These are phyloP conservation scores for Piedraia hortae DNA, from an alignment of 2,329 filamentous ascomycete genomes.

Conservation along the genomic window DNA sequence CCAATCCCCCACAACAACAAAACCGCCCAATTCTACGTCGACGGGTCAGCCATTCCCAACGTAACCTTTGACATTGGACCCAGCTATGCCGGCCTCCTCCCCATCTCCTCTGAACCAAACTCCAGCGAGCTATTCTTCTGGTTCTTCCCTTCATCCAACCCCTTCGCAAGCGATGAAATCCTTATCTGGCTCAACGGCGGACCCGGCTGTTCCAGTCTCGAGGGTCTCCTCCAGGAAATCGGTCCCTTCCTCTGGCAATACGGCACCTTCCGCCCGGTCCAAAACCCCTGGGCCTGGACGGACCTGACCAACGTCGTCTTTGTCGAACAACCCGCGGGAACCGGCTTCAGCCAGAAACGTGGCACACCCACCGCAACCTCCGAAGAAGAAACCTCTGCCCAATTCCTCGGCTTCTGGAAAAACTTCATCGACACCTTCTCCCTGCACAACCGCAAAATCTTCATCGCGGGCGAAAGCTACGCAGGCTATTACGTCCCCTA, in stretches of 20 bases:
- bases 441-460: conserved; percentile 26
- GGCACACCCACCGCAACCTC: conserved; percentile 13
- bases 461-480: conserved; percentile 35
- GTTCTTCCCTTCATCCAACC: conserved; percentile 18
- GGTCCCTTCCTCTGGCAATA: conserved; percentile 21
- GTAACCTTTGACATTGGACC: conserved; percentile 14
- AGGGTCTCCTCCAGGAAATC: conserved; percentile 23
- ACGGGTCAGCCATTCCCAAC: conserved; percentile 10
- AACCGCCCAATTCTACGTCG: conserved; percentile 17
- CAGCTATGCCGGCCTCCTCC: conserved; percentile 11
- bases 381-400: conserved; percentile 14
- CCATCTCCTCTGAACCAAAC: conserved; percentile 9
- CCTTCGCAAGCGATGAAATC: conserved; percentile 18
- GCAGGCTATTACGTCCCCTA: conserved; percentile 28
- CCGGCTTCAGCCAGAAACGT: conserved; percentile 12
- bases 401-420: conserved; percentile 20
- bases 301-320: conserved; percentile 22
- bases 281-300: conserved; percentile 9
- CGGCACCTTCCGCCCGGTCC: conserved; percentile 8
- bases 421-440: conserved; percentile 23
- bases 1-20: conserved; percentile 18
- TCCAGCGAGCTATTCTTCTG: conserved; percentile 20
- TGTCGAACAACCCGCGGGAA: conserved; percentile 19
- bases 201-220: conserved; percentile 19
- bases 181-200: conserved; percentile 16